Base-by-base conservation (phyloP, 1,139 yeast species). In the Suhomyces maxii region DNA sequence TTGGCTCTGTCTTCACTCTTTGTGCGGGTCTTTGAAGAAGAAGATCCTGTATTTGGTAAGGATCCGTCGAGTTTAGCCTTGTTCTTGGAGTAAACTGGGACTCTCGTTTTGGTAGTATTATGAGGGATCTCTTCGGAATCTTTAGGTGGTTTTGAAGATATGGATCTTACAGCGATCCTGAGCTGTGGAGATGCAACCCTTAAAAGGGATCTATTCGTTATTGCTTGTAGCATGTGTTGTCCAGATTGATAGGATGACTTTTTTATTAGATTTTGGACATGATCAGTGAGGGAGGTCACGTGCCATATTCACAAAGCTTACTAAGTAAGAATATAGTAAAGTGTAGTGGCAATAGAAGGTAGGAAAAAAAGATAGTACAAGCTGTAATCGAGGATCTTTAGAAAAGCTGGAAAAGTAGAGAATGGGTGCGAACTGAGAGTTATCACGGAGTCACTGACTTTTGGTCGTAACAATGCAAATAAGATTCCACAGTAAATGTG, bases 91-190 rank as follows among this genome's bases (percentile, higher is more conserved):
- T 37, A 39, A 2, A 42, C 41, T 3, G 50, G 37, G 9, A 48
- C 41, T n/a, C 51, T 26, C 34, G 42, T 40, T 26, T 50, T 50
- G 37, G 45, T 6, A 28, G 41, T 36, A 9, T 41, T 34, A 9
- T 40, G 25, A 11, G 37, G 7, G 3, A 36, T 26, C 8, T 49
- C 52, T 8, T 49, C 50, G 10, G 44, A 31, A 34, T 51, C 53
- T 41, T 51, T 51, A 2, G 54, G 54, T 8, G 53, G 49, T 36
- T 51, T 51, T 10, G 53, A 49, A 14, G 53, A 49, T 8, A 47
- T 38, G 18, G 36, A 39, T 40, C 53, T 34, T 8, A 46, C 40
- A 11, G 39, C 38, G 26, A 28, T 13, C 31, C 40, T 35, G 12
- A 26, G 5, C 10, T 26, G n/a, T n/a, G 36, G 40, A 11, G 13